phyloP scores from a whole-genome alignment of 306 rosid genomes.

The Gleditsia sinensis region DNA sequence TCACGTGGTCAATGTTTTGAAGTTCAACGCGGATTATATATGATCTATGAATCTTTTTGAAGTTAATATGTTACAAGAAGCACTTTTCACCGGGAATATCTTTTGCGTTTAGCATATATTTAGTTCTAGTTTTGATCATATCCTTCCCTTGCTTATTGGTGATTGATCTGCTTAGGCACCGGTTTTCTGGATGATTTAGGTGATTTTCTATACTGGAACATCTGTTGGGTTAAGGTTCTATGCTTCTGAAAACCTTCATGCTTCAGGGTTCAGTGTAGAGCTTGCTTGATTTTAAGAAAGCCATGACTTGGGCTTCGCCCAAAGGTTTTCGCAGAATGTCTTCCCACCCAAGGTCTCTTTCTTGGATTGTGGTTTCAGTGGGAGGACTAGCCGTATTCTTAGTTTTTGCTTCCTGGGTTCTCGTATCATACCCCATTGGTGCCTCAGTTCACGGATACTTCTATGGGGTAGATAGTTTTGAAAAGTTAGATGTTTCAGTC shows the following conservation, averaged over 20 bases:
- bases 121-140: slow-evolving; percentile 9
- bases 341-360: slow-evolving; percentile 57
- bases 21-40: neutral
- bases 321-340: slow-evolving; percentile 56
- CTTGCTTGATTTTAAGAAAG: slow-evolving; percentile 43
- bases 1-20: neutral
- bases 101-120: neutral
- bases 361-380: slow-evolving; percentile 67
- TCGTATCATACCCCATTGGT: slow-evolving; percentile 66
- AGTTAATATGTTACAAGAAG: neutral
- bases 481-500: slow-evolving; percentile 39
- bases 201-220: slow-evolving; percentile 24
- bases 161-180: slow-evolving; percentile 25
- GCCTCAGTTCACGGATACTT: slow-evolving; percentile 64
- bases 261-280: slow-evolving; percentile 30
- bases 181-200: slow-evolving; percentile 13
- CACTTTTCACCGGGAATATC: neutral
- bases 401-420: slow-evolving; percentile 63
- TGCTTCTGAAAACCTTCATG: slow-evolving; percentile 32
- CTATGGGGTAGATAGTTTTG: slow-evolving; percentile 55
- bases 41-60: neutral
- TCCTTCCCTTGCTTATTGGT: neutral
- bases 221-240: slow-evolving; percentile 6
- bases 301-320: slow-evolving; percentile 62
- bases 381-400: slow-evolving; percentile 72